A percentile compares a stretch with the other conserved stretches of the same genome.
These are phyloP conservation scores for Didymella arachidicola DNA, from an alignment of 2,329 filamentous ascomycete species.

Conservation along the genomic window DNA sequence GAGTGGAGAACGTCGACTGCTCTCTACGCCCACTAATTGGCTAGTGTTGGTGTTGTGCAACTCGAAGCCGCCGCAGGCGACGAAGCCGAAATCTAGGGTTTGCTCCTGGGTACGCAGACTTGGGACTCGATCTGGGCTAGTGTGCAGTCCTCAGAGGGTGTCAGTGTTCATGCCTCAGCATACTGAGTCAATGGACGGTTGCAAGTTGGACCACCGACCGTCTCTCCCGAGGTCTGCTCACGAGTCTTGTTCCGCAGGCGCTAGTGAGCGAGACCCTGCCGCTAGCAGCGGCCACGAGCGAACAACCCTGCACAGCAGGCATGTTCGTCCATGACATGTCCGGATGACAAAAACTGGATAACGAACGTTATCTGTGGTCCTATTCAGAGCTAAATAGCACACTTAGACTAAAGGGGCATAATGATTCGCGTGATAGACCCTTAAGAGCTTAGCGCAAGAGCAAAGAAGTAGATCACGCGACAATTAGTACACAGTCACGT, in stretches of 20 bases:
- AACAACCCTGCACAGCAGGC: conserved; percentile 4
- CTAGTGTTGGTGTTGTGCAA: conserved; percentile 9
- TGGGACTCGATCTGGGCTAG: neutral
- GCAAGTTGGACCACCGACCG: conserved; percentile 11
- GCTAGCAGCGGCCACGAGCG: conserved; percentile 12
- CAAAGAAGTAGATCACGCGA: too few relatives aligned
- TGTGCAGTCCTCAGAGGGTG: neutral
- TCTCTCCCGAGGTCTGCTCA: conserved; percentile 4
- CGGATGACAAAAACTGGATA: too few relatives aligned
- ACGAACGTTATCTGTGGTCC: too few relatives aligned
- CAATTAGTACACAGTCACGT: too few relatives aligned
- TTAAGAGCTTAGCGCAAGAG: too few relatives aligned
- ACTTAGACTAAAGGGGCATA: too few relatives aligned
- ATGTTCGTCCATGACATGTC: too few relatives aligned
- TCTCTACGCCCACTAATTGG: conserved; percentile 12
- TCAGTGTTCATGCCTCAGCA: conserved; percentile 3
- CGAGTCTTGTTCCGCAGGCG: neutral
- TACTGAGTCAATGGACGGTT: conserved; percentile 12
- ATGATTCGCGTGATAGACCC: too few relatives aligned
- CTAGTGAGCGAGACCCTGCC: conserved; percentile 12
- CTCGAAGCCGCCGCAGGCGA: neutral
- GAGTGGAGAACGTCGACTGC: conserved; percentile 1
- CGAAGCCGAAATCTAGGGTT: neutral
- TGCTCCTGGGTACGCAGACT: neutral
- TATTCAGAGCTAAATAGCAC: too few relatives aligned